Evolutionary conservation across 2,329 filamentous ascomycete species (phyloP), one percentile per base, ranked within the genome.

Genomic region (Monosporascus sp.): DNA sequence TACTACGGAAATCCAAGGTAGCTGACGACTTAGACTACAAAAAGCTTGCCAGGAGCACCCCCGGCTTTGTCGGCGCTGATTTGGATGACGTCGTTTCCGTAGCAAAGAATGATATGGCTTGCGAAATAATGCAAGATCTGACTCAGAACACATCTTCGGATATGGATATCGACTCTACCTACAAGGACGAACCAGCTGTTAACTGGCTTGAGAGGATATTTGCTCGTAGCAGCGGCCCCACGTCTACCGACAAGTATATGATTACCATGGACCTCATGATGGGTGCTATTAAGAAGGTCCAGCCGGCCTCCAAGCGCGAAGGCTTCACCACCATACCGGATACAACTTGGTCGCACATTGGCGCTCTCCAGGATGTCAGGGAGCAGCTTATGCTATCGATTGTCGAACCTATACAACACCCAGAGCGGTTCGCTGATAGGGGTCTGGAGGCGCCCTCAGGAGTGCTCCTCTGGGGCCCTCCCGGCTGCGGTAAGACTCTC

Each of bases 401-500:
- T 63, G 90, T 97, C 44, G 85, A 90, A 20, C 92, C 92, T 1
- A 97, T 99, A 71, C 85, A 87, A 60, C 76, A 88, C 51, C 94
- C 94, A 0, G 84, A 89, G 37, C 76, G 85, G 43, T 97, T 93
- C 69, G 80, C 81, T 31, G 77, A 79, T 8, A 84, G 94, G 6
- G 92, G 92, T 64, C 88, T 96, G 60, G 85, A 83, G 22, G 84
- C 88, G 0, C 88, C 90, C 1, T 88, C 90, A 0, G 94, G 94
- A 17, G 90, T 97, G 3, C 79, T 99, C 1, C 88, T 99, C 51
- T 99, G 93, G 90, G 94, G 94, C 0, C 94, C 94, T 1, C 94
- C 94, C 0, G 94, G 94, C 6, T 99, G 94, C 69, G 94, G 94
- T 63, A 99, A 99, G 70, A 99, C 94, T 0, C 81, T 99, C 2